Conservation (phyloP, 768 basidiomycete species). For the Boletales sp. region DNA sequence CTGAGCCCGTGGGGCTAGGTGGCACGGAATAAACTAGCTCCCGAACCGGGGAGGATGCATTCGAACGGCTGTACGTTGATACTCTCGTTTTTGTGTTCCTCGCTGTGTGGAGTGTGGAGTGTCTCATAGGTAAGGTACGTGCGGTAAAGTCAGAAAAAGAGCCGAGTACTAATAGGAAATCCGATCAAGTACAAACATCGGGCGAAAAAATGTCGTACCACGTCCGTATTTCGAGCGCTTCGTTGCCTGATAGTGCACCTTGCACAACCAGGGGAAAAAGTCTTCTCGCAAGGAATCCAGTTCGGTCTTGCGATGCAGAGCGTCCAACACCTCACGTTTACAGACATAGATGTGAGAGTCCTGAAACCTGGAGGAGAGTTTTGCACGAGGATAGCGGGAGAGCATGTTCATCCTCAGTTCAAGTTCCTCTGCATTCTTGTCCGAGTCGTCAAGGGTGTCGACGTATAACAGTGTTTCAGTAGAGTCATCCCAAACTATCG, state of each 20-base stretch:
- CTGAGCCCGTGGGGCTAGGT: constrained; percentile 42
- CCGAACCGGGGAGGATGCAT: constrained; percentile 22
- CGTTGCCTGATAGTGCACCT: constrained; percentile 68
- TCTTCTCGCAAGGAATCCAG: constrained; percentile 87
- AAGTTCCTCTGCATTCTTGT: constrained; percentile 67
- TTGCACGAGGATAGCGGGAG: constrained; percentile 70
- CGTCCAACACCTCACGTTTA: constrained; percentile 66
- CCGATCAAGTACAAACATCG: neutral
- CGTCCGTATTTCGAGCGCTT: constrained; percentile 57
- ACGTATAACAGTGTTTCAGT: constrained; percentile 68
- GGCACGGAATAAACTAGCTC: constrained; percentile 38
- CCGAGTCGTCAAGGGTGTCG: constrained; percentile 65
- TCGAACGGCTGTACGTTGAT: constrained; percentile 1
- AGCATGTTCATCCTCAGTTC: constrained; percentile 74
- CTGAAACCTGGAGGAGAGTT: constrained; percentile 61
- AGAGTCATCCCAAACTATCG: constrained; percentile 67
- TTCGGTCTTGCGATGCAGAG: constrained; percentile 61
- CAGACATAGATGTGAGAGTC: constrained; percentile 95
- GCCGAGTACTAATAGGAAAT: constrained; percentile 39
- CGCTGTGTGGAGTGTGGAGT: constrained; percentile 49
- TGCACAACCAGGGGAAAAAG: constrained; percentile 90
- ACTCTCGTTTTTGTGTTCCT: constrained; percentile 17
- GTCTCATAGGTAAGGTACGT: constrained; percentile 42
- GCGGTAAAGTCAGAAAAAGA: constrained; percentile 42
- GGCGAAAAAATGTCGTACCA: constrained; percentile 34